Percentiles rank a stretch among this genome's conserved stretches.
Evolutionary conservation across 2,329 filamentous ascomycete genomes (phyloP).

Genomic region (Didymella arachidicola): DNA sequence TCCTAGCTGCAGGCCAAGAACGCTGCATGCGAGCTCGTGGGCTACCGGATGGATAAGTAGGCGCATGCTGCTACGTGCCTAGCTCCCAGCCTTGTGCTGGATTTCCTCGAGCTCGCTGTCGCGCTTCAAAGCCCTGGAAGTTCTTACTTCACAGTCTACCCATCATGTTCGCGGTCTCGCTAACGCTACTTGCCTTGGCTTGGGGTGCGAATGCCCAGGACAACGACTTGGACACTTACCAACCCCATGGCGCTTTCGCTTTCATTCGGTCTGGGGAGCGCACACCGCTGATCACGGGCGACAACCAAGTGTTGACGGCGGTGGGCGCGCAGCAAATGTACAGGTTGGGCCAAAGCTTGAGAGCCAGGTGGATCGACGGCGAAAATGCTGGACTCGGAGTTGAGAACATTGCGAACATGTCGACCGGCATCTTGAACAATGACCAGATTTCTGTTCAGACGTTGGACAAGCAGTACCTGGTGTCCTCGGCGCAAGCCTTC

Average conservation of each 20-base stretch:
- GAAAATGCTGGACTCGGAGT: constrained; percentile 31
- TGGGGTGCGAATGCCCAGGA: constrained; percentile 35
- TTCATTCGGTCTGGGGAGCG: constrained; percentile 64
- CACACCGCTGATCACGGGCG: constrained; percentile 53
- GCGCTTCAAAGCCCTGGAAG: background rate
- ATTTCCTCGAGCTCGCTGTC: constrained; percentile 1
- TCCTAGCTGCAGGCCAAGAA: constrained; percentile 11
- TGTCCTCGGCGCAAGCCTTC: constrained; percentile 66
- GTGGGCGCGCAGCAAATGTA: constrained; percentile 64
- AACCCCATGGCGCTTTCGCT: constrained; percentile 59
- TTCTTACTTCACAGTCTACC: constrained; percentile 7
- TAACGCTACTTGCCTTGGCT: constrained; percentile 34
- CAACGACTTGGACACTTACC: constrained; percentile 30
- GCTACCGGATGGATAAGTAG: constrained; percentile 28
- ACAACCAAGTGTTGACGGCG: constrained; percentile 56
- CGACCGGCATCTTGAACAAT: constrained; percentile 54
- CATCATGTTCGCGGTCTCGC: constrained; percentile 40
- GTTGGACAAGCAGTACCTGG: constrained; percentile 56
- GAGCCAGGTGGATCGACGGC: constrained; percentile 59
- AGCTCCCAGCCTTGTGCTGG: constrained; percentile 16
- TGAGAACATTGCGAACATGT: constrained; percentile 51
- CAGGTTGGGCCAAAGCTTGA: constrained; percentile 59
- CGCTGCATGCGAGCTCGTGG: constrained; percentile 26
- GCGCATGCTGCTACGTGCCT: constrained; percentile 12
- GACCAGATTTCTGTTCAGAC: constrained; percentile 59